These are phyloP conservation scores for Fusarium coicis DNA, from an alignment of 2,329 filamentous ascomycete species.

Conservation along the genomic window DNA sequence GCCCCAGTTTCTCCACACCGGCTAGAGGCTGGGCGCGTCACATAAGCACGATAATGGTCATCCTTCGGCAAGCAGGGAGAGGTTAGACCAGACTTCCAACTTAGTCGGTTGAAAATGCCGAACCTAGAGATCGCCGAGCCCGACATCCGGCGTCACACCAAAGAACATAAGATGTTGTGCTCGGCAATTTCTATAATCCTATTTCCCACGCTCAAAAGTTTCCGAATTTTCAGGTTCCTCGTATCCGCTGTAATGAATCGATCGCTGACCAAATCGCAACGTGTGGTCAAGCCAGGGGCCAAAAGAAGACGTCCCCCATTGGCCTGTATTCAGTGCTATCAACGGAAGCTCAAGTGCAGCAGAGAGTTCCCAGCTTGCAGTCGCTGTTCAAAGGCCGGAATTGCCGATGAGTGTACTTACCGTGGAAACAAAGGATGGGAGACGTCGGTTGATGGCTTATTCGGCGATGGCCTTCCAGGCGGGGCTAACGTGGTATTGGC, in stretches of 20 bases:
- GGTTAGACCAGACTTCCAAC: not conserved
- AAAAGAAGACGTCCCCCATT: not conserved
- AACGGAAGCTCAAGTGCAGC: not conserved
- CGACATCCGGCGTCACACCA: not conserved
- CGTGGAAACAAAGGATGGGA: not conserved
- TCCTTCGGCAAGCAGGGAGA: accelerated
- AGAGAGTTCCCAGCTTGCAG: not conserved
- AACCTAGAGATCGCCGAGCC: not conserved
- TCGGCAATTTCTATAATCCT: not conserved
- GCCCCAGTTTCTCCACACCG: not conserved
- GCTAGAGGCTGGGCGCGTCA: accelerated
- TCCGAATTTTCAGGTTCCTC: accelerated
- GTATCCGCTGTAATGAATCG: not conserved
- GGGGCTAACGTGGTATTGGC: too few relatives aligned
- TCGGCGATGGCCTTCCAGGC: accelerated
- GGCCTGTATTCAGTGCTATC: not conserved
- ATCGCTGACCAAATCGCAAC: not conserved
- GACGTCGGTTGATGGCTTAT: not conserved
- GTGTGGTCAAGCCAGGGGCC: not conserved
- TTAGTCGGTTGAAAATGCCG: not conserved
- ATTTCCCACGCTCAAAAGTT: accelerated
- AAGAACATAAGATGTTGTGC: not conserved
- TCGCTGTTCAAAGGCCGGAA: not conserved
- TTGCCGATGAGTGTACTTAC: not conserved
- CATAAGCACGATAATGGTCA: too few relatives aligned